Evolutionary conservation across 805 yeast species (phyloP), one percentile per base, ranked within the genome.

Genomic region (Ogataea minuta): DNA sequence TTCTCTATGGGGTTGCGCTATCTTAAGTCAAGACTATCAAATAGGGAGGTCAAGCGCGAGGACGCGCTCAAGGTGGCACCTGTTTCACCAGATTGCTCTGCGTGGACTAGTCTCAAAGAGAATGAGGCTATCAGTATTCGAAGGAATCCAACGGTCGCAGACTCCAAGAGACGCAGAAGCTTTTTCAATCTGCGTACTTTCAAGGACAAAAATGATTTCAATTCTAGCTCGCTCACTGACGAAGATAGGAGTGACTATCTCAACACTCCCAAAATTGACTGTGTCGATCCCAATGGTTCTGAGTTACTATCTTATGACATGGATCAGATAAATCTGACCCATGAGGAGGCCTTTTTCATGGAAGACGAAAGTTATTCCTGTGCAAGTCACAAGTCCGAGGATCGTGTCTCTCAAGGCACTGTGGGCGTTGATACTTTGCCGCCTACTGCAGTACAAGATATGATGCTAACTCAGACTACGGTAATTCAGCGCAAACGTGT

Each of bases 1-100:
- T 45, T 53, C 24, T 47, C 56, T 4, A 49, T 47, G 19, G 51
- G 57, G 11, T 41, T 54, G n/a, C 48, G 54, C 20, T 48, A 41
- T 24, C 44, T 54, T 11, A 54, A 50, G 39, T 46, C 54, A 6
- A 45, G 50, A 19, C 46, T 54, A 25, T 31, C 45, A 4, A 52
- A 50, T 30, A 44, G 48, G 21, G 53, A 48, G 11, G 31, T 41
- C 30, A 41, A 36, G 29, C 43, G 19, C 14, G 29, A 29, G 4
- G 41, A 39, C 2, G 28, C 24, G 4, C 10, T 28, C 26, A 46
- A 43, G 23, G 12, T 25, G 14, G 20, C 32, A 23, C 34, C 43
- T 15, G 25, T 34, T 12, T 35, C 44, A 1, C 36, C 29, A 12
- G 38, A 37, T 2, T 19, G 38, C 26, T 28, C 44, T 3, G 11